Evolutionary conservation across 1,139 yeast genomes (phyloP).

Genomic region (Nadsonia commutata): DNA sequence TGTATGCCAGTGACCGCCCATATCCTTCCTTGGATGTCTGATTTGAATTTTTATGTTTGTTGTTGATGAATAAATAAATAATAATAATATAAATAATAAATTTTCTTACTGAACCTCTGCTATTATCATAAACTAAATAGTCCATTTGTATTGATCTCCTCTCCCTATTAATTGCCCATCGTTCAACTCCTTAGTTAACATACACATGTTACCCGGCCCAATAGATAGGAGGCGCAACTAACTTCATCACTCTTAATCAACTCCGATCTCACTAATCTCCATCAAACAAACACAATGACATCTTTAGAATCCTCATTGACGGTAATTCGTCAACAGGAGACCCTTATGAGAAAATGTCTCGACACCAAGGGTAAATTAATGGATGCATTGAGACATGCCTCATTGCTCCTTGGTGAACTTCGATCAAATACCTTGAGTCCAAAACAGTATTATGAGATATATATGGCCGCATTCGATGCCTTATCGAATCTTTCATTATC

Average conservation of each 20-base stretch:
- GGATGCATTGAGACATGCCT: constrained; percentile 82
- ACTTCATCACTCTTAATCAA: too few species aligned
- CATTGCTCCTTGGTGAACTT: constrained; percentile 68
- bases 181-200: too few species aligned
- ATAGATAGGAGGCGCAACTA: too few species aligned
- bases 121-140: too few species aligned
- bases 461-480: constrained; percentile 75
- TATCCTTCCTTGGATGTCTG: constrained; percentile 65
- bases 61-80: too few species aligned
- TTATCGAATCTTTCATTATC: constrained; percentile 54
- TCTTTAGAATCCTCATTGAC: constrained; percentile 36
- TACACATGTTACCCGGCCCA: too few species aligned
- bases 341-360: constrained; percentile 63
- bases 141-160: too few species aligned
- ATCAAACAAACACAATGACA: too few species aligned
- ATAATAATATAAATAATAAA: too few species aligned
- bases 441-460: constrained; percentile 85
- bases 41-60: constrained; percentile 11
- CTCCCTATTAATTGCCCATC: too few species aligned
- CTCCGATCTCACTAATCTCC: too few species aligned
- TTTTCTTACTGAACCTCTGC: too few species aligned
- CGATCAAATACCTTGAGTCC: constrained; percentile 69
- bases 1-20: constrained; percentile 67
- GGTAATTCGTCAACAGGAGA: constrained; percentile 56
- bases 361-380: constrained; percentile 54